phyloP scores from a whole-genome alignment of 2,329 filamentous ascomycete species.

The Ophiognomonia clavigignenti-juglandacearum region DNA sequence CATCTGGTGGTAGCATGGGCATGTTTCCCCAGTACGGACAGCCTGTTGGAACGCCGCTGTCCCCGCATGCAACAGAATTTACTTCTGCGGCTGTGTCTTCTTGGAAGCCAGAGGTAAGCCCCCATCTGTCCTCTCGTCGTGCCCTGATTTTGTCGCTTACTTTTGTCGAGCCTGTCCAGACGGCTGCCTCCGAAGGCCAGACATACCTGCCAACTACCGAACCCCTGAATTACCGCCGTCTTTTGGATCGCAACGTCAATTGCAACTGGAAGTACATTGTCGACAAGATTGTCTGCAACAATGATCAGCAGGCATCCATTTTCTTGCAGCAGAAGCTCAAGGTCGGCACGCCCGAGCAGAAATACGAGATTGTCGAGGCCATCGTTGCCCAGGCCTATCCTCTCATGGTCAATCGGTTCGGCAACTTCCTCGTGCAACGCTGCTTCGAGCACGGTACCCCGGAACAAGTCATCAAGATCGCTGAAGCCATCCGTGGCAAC shows the following conservation, averaged over 20 bases:
- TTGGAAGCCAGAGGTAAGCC: constrained; percentile 53
- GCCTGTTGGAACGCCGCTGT: constrained; percentile 60
- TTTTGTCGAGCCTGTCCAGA: constrained; percentile 29
- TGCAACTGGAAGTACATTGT: constrained; percentile 99
- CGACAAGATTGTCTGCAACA: constrained; percentile 98
- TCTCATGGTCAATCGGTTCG: constrained; percentile 97
- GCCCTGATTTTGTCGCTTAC: constrained; percentile 15
- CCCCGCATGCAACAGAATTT: constrained; percentile 71
- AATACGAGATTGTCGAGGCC: constrained; percentile 93
- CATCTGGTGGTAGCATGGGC: constrained; percentile 32
- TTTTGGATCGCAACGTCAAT: constrained; percentile 91
- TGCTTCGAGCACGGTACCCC: constrained; percentile 98
- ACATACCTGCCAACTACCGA: constrained; percentile 85
- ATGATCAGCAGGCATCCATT: constrained; percentile 98
- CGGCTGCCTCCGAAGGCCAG: constrained; percentile 51
- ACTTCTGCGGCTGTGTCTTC: constrained; percentile 45
- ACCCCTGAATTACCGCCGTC: constrained; percentile 90
- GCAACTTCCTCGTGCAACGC: constrained; percentile 96
- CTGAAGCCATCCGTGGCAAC: constrained; percentile 88
- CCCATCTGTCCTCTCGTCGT: not conserved
- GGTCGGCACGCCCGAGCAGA: constrained; percentile 89
- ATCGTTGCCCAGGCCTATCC: constrained; percentile 94
- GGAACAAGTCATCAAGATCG: constrained; percentile 92
- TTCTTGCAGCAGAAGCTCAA: constrained; percentile 99
- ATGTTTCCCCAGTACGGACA: constrained; percentile 47